Evolutionary conservation across 495 filamentous ascomycete genomes (phyloP), one percentile per base, ranked within the genome.

Genomic region (Annulohypoxylon stygium): DNA sequence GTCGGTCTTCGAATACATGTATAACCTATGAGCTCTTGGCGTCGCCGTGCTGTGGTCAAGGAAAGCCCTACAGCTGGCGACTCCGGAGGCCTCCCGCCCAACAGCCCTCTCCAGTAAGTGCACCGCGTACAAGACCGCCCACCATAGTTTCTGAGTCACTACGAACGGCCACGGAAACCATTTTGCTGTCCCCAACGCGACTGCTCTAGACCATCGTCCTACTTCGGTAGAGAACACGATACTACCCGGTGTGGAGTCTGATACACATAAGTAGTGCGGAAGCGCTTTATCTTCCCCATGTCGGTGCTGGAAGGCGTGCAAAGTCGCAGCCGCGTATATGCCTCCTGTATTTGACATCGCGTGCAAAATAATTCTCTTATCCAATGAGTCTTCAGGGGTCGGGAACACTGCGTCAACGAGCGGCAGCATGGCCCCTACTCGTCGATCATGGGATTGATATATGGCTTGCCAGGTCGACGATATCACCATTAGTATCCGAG

Each of bases 1-100:
- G 77, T 89, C 87, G 43, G 82, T 81, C 73, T 86, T 86, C 16
- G 83, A 85, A 70, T 88, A 88, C 8, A 88, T 67, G 69, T 87
- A 88, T 47, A 88, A 16, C 43, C 84, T 72, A 43, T 71, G 78
- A 23, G 83, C 81, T 0, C 34, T 39, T 4, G 41, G 70, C 26
- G 76, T 77, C 26, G 78, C 78, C 25, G 77, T 70, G 2, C 53
- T 54, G 34, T 76, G 71, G 45, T 85, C 75, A 11, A 81, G 75
- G 67, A 83, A 81, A 2, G 77, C 82, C 20, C 64, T 68, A 36
- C 67, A 74, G 62, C 79, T 82, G 33, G 76, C 82, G 12, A 74
- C 67, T 10, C 80, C 83, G 6, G 83, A 78, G 23, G 75, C 76
- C 41, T 79, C 77, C 2, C 71, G 75, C 10, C 83, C 82, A 3